Evolutionary conservation across 2,329 filamentous ascomycete genomes (phyloP).

Genomic region (Penicillium sp.): DNA sequence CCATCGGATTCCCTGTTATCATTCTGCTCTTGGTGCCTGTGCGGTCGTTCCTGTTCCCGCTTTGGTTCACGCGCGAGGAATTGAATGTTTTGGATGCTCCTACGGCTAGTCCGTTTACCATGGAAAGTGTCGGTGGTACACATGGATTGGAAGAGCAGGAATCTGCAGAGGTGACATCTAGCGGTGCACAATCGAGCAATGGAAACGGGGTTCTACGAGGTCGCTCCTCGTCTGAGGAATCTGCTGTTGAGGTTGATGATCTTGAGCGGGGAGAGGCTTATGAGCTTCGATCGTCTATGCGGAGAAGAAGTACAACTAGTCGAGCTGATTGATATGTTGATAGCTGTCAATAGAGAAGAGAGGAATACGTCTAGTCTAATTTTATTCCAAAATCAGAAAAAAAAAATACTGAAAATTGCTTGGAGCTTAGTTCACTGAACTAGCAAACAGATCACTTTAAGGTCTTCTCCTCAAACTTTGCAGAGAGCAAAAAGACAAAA

Average conservation of each 20-base stretch:
- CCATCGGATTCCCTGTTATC: slow-evolving; percentile 76
- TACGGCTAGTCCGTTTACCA: slow-evolving; percentile 72
- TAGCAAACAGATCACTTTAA: not conserved
- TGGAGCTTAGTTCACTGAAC: not conserved
- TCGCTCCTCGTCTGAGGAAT: slow-evolving; percentile 26
- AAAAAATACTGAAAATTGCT: not conserved
- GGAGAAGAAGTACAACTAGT: slow-evolving; percentile 32
- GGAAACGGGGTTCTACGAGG: slow-evolving; percentile 21
- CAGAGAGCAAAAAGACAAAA: slow-evolving; percentile 1
- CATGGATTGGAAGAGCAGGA: slow-evolving; percentile 49
- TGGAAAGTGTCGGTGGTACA: slow-evolving; percentile 71
- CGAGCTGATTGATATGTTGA: slow-evolving; percentile 14
- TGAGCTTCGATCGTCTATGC: slow-evolving; percentile 33
- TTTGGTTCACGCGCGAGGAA: slow-evolving; percentile 61
- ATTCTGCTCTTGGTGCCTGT: slow-evolving; percentile 69
- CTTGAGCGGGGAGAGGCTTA: slow-evolving; percentile 45
- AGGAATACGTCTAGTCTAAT: not conserved
- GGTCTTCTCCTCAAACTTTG: not conserved
- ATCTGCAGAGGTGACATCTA: slow-evolving; percentile 6
- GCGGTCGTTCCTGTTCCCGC: slow-evolving; percentile 64
- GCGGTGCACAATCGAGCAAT: slow-evolving; percentile 8
- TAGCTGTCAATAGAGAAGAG: not conserved
- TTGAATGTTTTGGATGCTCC: slow-evolving; percentile 67
- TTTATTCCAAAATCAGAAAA: not conserved
- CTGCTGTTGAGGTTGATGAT: slow-evolving; percentile 36